Base-by-base conservation (phyloP, 805 yeast species). In the Candida broadrunensis region DNA sequence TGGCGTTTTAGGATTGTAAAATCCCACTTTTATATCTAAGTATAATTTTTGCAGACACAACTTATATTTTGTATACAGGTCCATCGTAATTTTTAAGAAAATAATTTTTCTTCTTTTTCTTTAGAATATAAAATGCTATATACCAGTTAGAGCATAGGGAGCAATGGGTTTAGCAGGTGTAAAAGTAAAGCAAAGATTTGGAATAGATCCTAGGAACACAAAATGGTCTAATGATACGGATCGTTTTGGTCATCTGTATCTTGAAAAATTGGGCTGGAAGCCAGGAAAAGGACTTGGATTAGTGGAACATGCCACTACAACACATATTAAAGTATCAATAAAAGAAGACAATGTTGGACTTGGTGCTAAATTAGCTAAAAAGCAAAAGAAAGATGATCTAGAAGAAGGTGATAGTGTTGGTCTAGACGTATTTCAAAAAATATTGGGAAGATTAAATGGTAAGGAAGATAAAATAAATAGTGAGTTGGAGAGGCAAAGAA, bases 191-290 rank as follows among this genome's bases (percentile, higher is more conserved):
- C 95, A 86, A 54, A 76, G 93, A 55, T 84, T 90, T 59, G 97
- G 98, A 9, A 65, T 75, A 27, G 99, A 91, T 65, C 99, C 99
- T 14, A 72, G 98, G 56, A 91, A 91, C 56, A 90, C 97, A 1
- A 77, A 81, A 46, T 91, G 99, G 99, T 84, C 97, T 19, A 88
- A 88, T 56, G 87, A 88, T 53, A 80, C 83, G 0, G 70, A 72
- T 3, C 67, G 96, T 38, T 91, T 91, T 55, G 99, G 99, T 0
- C 97, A 86, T 59, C 79, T 84, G 54, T 89, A 89, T 61, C 61
- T 91, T 44, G 80, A 80, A 46, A 83, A 79, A 50, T 69, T 83
- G 56, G 99, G 99, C 14, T 91, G 99, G 99, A 75, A 71, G 38
- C 96, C 95, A 2, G 99, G 99, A 15, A 67, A 71, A 46, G 98